Evolutionary conservation across 148 eudicot species (phyloP).

Genomic region (Rhododendron kiyosumense): DNA sequence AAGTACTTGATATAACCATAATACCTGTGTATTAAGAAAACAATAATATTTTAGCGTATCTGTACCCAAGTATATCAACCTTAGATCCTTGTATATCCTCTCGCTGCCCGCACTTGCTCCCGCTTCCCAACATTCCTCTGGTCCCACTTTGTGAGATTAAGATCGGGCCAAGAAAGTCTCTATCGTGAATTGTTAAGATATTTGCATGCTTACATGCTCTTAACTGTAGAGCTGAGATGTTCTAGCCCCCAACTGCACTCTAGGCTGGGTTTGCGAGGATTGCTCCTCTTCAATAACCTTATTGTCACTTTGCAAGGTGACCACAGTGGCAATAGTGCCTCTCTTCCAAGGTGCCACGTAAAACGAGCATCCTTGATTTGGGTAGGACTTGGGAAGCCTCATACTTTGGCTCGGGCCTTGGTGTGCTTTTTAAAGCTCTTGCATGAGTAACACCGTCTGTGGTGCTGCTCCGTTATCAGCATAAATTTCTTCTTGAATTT

Average conservation of each 20-base stretch:
- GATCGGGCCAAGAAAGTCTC: background rate
- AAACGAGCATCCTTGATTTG: background rate
- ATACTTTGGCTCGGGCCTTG: background rate
- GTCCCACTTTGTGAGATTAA: background rate
- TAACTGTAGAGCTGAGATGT: background rate
- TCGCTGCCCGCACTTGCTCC: background rate
- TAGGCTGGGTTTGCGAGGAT: background rate
- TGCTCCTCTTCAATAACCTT: background rate
- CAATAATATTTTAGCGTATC: background rate
- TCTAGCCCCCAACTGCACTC: background rate
- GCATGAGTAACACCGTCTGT: background rate
- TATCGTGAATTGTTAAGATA: background rate
- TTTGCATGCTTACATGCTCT: background rate
- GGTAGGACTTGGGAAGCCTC: background rate
- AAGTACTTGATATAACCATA: background rate
- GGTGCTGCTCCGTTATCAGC: background rate
- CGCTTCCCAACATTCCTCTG: background rate
- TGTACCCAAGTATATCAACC: background rate
- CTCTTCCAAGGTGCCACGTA: background rate
- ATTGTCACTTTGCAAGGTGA: background rate
- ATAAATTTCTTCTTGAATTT: background rate
- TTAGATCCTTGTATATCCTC: background rate
- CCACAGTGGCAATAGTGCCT: background rate
- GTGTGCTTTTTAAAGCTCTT: background rate
- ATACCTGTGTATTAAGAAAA: background rate